Percentiles rank a stretch among this genome's conserved stretches.
phyloP scores from a whole-genome alignment of 2,329 filamentous ascomycete genomes.

The Didymella segeticola region DNA sequence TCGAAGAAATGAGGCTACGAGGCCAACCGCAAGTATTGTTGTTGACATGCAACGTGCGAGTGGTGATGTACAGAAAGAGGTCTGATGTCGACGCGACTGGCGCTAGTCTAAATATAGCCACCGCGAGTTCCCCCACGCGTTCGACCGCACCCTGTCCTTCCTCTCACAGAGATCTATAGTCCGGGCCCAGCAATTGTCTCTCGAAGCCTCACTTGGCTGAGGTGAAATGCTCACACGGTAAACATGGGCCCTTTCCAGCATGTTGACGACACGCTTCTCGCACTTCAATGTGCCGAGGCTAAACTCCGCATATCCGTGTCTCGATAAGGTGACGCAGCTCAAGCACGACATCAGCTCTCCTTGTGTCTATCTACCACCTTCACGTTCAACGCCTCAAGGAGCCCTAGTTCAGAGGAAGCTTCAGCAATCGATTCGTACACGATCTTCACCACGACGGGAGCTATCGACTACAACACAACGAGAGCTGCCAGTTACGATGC shows the following conservation, averaged over 20 bases:
- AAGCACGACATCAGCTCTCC: slow-evolving; percentile 9
- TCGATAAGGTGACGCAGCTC: slow-evolving; percentile 19
- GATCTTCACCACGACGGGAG: not conserved
- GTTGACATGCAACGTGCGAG: not conserved
- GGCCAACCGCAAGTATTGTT: not conserved
- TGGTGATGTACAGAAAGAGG: slow-evolving; percentile 6
- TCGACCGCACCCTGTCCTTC: not conserved
- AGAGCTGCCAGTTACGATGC: slow-evolving; percentile 24
- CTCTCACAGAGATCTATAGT: not conserved
- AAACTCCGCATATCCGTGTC: slow-evolving; percentile 15
- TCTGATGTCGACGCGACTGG: not conserved
- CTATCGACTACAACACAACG: not conserved
- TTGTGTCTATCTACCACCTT: not conserved
- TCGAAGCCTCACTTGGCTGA: not conserved
- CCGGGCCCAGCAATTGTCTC: too few species aligned
- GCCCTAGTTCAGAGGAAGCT: not conserved
- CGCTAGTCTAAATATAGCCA: not conserved
- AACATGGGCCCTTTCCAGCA: not conserved
- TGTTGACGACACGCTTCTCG: not conserved
- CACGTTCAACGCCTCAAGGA: not conserved
- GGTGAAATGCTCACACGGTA: not conserved
- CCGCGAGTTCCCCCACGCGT: not conserved
- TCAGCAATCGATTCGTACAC: not conserved
- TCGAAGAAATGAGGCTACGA: not conserved
- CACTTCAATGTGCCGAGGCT: slow-evolving; percentile 20